Evolutionary conservation across 176 grass and related monocot genomes (phyloP), one percentile per base, ranked within the genome.

Genomic region (Cenchrus americanus): DNA sequence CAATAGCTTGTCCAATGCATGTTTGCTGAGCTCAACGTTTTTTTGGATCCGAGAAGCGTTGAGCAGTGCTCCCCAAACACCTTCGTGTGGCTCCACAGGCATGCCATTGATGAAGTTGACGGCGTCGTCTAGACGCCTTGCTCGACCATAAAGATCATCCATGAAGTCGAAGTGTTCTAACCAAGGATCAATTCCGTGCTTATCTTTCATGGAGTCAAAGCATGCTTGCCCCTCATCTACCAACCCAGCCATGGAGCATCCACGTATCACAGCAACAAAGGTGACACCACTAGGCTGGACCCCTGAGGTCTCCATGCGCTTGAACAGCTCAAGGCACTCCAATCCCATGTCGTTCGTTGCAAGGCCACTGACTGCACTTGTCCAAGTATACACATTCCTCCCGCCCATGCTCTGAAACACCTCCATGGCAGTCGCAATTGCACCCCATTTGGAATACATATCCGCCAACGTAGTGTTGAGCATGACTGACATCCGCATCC

Each of bases 391-490:
- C 22, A 92, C 84, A 63, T 94, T 97, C 87, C 58, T 94, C 58
- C 92, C 80, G n/a, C 30, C 21, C 90, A 97, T 97, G 58, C 53
- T 77, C 80, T 85, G 77, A 65, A 97, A 97, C 75, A 92, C 92
- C 19, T 92, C 83, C 85, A 92, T 92, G 2, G 90, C 90, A 14
- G 21, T 60, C 4, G 21, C 52, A 34, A 91, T 32, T 2, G 50
- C 50, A 11, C 92, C 92, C 2, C 94, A 97, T 80, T 92, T 97
- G 69, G 80, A 92, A 70, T 97, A 97, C 94, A 94, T 92, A 55
- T 97, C 94, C 54, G 94, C 18, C 46, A 94, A 30, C 1, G 27
- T 2, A 30, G 2, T 30, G 27, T 2, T 2, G 27, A 30, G 27
- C 27, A 2, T 30, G 26, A 94, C 92, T 1, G 92, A 88, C 40